Conservation (phyloP, 2,329 filamentous ascomycete species). For the Cladorrhinum sp. region DNA sequence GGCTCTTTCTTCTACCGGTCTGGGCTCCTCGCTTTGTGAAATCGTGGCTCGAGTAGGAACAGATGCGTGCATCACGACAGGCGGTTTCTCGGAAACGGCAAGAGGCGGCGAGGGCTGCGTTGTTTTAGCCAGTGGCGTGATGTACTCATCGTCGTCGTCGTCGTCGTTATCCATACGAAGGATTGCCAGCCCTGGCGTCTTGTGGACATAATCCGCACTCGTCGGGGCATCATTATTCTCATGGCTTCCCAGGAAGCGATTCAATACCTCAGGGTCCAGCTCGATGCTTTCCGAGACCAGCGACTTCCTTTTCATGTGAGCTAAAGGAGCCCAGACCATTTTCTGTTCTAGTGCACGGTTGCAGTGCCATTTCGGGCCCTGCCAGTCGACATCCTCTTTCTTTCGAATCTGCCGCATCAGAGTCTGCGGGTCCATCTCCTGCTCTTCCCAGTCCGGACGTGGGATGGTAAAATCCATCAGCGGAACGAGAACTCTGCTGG, state of each 20-base stretch:
- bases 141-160: constrained; percentile 22
- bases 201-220: constrained; percentile 28
- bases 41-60: neutral
- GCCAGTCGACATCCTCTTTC: constrained; percentile 20
- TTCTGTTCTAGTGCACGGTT: constrained; percentile 23
- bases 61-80: neutral
- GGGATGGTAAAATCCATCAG: constrained; percentile 30
- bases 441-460: constrained; percentile 27
- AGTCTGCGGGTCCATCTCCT: constrained; percentile 12
- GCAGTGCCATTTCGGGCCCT: constrained; percentile 26
- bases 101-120: neutral
- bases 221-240: constrained; percentile 15
- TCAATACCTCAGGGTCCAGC: constrained; percentile 13
- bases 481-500: constrained; percentile 28
- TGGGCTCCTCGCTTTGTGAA: neutral
- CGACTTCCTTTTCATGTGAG: constrained; percentile 19
- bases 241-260: constrained; percentile 15
- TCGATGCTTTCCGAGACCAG: constrained; percentile 25
- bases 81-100: neutral
- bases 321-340: constrained; percentile 30
- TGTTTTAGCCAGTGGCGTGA: neutral
- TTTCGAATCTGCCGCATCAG: constrained; percentile 27
- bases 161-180: constrained; percentile 23
- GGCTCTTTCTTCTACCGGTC: constrained; percentile 12
- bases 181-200: constrained; percentile 20